Conservation (phyloP, 257 asterid genomes). For the Striga asiatica region DNA sequence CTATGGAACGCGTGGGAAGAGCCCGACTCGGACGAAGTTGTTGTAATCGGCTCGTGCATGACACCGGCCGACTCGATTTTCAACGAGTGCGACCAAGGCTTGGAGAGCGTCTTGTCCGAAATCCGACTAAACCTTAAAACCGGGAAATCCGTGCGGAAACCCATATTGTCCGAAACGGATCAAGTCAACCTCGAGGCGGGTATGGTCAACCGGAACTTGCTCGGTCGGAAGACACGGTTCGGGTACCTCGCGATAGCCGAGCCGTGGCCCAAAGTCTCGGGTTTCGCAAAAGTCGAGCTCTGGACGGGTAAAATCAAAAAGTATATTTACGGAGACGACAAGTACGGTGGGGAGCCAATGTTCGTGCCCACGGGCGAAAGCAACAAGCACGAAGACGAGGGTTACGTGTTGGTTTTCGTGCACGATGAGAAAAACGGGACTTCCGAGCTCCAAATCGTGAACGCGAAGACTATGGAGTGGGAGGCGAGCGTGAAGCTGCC, state of each 20-base stretch:
- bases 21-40: slow-evolving; percentile 53
- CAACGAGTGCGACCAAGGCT: slow-evolving; percentile 70
- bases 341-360: slow-evolving; percentile 84
- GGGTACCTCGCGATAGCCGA: slow-evolving; percentile 84
- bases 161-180: slow-evolving; percentile 41
- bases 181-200: slow-evolving; percentile 84
- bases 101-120: slow-evolving; percentile 68
- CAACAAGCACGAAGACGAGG: slow-evolving; percentile 53
- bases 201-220: slow-evolving; percentile 76
- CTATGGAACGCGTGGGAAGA: slow-evolving; percentile 98
- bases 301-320: slow-evolving; percentile 56
- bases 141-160: slow-evolving; percentile 43
- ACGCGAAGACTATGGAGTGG: slow-evolving; percentile 44
- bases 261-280: slow-evolving; percentile 96
- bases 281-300: slow-evolving; percentile 76
- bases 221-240: slow-evolving; percentile 55
- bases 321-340: slow-evolving; percentile 53
- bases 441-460: slow-evolving; percentile 72
- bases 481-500: slow-evolving; percentile 68
- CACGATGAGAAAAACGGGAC: slow-evolving; percentile 54
- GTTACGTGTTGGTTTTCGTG: slow-evolving; percentile 52
- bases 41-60: slow-evolving; percentile 89
- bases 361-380: slow-evolving; percentile 42
- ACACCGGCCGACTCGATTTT: slow-evolving; percentile 90
- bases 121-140: slow-evolving; percentile 63